phyloP scores from a whole-genome alignment of 2,329 filamentous ascomycete species.

The Tolypocladium tundrense region DNA sequence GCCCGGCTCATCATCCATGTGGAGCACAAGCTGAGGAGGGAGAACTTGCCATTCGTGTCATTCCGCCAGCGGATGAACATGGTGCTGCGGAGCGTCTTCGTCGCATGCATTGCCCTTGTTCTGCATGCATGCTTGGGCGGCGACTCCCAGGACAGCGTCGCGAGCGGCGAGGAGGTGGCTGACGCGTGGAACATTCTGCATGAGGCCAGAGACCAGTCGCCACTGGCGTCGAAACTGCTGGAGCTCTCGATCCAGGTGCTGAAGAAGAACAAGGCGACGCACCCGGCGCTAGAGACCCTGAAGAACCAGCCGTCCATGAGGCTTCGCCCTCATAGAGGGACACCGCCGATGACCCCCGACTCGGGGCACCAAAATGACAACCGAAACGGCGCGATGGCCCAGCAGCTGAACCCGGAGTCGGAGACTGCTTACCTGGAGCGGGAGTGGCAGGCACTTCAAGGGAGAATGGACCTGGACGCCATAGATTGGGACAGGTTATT shows the following conservation, averaged over 20 bases:
- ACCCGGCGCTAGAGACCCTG: constrained; percentile 11
- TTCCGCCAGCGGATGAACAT: constrained; percentile 18
- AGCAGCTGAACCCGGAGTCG: constrained; percentile 3
- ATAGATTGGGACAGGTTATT: constrained; percentile 25
- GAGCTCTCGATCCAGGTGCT: constrained; percentile 20
- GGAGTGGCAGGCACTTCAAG: constrained; percentile 15
- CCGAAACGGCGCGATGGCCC: constrained; percentile 2
- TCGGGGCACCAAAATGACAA: constrained; percentile 12
- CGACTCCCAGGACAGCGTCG: constrained; percentile 11
- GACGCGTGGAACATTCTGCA: constrained; percentile 23
- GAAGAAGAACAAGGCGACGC: constrained; percentile 18
- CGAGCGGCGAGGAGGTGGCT: constrained; percentile 14
- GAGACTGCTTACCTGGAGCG: constrained; percentile 13
- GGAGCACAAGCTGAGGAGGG: constrained; percentile 16
- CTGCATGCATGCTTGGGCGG: constrained; percentile 19
- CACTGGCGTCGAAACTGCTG: constrained; percentile 17
- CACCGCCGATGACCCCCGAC: constrained; percentile 18
- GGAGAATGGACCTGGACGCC: constrained; percentile 19
- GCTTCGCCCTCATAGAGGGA: neutral
- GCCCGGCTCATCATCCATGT: constrained; percentile 20
- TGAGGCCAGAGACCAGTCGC: constrained; percentile 17
- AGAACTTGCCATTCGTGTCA: constrained; percentile 15
- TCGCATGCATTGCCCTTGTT: constrained; percentile 22
- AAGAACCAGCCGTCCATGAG: constrained; percentile 5
- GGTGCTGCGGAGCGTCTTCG: constrained; percentile 21